Percentiles rank a stretch among this genome's conserved stretches.
phyloP scores from a whole-genome alignment of 352 stramenopile species.

The Globisporangium solare region DNA sequence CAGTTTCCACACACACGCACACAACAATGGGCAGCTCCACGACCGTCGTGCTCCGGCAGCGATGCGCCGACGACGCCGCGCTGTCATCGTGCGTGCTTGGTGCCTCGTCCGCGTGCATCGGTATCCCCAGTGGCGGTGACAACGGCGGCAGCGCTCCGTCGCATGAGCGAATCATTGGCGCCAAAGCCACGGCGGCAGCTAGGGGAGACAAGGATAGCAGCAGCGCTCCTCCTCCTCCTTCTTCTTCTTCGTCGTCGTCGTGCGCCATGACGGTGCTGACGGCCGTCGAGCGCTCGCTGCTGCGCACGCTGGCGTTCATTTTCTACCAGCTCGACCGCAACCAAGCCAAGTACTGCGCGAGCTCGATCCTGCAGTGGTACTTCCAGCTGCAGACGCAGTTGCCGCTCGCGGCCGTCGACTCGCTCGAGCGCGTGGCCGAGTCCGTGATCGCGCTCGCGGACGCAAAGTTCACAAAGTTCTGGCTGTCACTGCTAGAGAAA shows the following conservation, averaged over 20 bases:
- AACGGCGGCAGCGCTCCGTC: no score
- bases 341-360: conserved; percentile 55
- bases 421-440: conserved; percentile 42
- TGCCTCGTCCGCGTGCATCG: no score
- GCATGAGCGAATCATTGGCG: no score
- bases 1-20: no score
- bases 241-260: conserved; percentile 9
- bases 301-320: conserved; percentile 63
- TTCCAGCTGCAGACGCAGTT: conserved; percentile 55
- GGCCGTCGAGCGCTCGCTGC: conserved; percentile 49
- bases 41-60: no score
- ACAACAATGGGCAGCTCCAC: no score
- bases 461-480: conserved; percentile 59
- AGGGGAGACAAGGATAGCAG: conserved; percentile 1
- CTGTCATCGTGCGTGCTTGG: no score
- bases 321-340: conserved; percentile 55
- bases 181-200: no score
- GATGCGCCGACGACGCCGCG: no score
- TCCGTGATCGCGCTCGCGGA: conserved; percentile 63
- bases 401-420: conserved; percentile 38
- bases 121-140: no score
- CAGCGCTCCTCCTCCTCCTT: neutral
- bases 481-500: conserved; percentile 54
- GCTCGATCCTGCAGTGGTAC: conserved; percentile 59
- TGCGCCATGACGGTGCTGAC: conserved; percentile 44